These are phyloP conservation scores for Candida sanyiensis DNA, from an alignment of 805 yeast species.

Conservation along the genomic window DNA sequence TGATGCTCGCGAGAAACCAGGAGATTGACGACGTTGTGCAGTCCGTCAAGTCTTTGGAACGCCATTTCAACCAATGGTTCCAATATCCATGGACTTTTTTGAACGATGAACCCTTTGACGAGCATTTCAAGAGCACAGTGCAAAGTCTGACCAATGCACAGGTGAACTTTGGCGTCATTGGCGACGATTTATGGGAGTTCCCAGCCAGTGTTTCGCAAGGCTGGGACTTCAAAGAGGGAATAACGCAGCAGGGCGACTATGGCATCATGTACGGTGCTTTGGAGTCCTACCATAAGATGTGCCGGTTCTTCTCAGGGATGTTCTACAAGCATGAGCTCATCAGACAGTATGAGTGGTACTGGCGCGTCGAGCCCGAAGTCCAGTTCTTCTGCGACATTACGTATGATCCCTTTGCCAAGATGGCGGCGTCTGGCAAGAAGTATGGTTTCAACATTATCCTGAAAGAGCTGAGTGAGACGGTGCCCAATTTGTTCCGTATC, in stretches of 20 bases:
- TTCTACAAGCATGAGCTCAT: slow-evolving; percentile 79
- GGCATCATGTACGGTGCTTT: slow-evolving; percentile 78
- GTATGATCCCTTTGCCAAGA: slow-evolving; percentile 83
- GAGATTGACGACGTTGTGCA: slow-evolving; percentile 74
- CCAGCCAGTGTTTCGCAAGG: slow-evolving; percentile 30
- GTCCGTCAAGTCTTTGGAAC: slow-evolving; percentile 70
- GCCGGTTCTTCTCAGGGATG: slow-evolving; percentile 82
- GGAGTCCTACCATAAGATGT: slow-evolving; percentile 89
- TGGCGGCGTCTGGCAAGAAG: slow-evolving; percentile 61
- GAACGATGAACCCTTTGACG: slow-evolving; percentile 71
- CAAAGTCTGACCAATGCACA: slow-evolving; percentile 47
- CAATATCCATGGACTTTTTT: slow-evolving; percentile 89
- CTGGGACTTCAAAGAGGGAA: slow-evolving; percentile 41
- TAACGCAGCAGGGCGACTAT: slow-evolving; percentile 75
- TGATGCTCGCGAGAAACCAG: slow-evolving; percentile 74
- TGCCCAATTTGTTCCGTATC: slow-evolving; percentile 72
- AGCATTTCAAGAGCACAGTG: slow-evolving; percentile 54
- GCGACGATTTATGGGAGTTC: slow-evolving; percentile 63
- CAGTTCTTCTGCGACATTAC: slow-evolving; percentile 86
- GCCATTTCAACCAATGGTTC: slow-evolving; percentile 91
- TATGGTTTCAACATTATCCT: slow-evolving; percentile 84
- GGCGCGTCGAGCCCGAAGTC: slow-evolving; percentile 95
- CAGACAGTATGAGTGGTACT: slow-evolving; percentile 75
- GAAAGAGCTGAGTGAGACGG: slow-evolving; percentile 72
- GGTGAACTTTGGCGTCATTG: slow-evolving; percentile 68